Conservation (phyloP, 495 filamentous ascomycete species). For the Tuber calosporum region DNA sequence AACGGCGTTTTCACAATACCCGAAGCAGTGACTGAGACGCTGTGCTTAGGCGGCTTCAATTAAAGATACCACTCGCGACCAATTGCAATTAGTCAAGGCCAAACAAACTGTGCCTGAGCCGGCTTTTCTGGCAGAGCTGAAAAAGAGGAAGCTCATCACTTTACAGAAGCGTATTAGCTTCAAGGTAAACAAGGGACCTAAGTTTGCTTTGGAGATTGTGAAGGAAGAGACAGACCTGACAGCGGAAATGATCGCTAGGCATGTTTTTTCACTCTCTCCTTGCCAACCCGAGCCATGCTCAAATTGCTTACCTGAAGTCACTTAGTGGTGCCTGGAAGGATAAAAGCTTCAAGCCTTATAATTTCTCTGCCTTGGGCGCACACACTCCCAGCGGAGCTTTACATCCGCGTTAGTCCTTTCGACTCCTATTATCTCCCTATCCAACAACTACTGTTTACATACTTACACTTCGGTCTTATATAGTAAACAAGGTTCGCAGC, state of each 20-base stretch:
- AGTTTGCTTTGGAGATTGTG: conserved; percentile 74
- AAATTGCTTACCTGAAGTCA: neutral
- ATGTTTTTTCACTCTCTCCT: conserved; percentile 12
- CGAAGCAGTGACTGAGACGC: conserved; percentile 20
- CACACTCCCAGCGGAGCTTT: conserved; percentile 72
- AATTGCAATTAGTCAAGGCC: conserved; percentile 61
- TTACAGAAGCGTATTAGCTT: conserved; percentile 79
- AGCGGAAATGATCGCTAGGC: conserved; percentile 75
- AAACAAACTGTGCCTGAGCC: conserved; percentile 60
- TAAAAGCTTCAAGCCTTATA: conserved; percentile 88
- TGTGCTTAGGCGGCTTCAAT: conserved; percentile 55
- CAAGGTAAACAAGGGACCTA: conserved; percentile 72
- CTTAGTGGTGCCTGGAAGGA: conserved; percentile 69
- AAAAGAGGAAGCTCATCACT: conserved; percentile 78
- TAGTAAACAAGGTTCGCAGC: conserved; percentile 82
- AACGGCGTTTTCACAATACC: neutral
- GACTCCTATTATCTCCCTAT: neutral
- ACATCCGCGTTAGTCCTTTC: conserved; percentile 55
- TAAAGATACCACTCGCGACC: conserved; percentile 66
- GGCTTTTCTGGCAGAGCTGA: conserved; percentile 69
- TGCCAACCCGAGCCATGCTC: neutral
- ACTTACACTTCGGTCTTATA: neutral
- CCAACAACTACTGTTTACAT: neutral
- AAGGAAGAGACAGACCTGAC: conserved; percentile 96
- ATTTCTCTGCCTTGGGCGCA: conserved; percentile 86